phyloP scores from a whole-genome alignment of 2,329 filamentous ascomycete species.

The Fusarium dlaminii region DNA sequence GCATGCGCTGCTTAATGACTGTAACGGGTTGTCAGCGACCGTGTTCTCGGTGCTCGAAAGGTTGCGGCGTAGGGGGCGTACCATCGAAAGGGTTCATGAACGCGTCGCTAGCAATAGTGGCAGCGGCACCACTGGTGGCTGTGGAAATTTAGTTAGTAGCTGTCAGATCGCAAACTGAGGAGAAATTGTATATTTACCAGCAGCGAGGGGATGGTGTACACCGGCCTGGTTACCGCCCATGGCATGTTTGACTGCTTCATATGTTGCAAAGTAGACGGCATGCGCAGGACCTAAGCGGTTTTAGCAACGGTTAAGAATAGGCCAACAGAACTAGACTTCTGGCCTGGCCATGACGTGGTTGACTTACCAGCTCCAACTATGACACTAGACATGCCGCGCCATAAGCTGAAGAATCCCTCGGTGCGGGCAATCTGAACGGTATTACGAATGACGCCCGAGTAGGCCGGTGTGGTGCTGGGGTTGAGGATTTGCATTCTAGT shows the following conservation, averaged over 20 bases:
- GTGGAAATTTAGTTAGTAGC: slow-evolving; percentile 27
- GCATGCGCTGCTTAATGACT: slow-evolving; percentile 99
- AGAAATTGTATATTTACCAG: slow-evolving; percentile 66
- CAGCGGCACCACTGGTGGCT: slow-evolving; percentile 93
- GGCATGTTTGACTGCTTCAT: slow-evolving; percentile 94
- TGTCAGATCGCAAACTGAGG: background rate
- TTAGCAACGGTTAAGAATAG: slow-evolving; percentile 9
- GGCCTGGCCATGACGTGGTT: background rate
- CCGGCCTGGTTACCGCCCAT: slow-evolving; percentile 92
- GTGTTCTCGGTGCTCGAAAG: background rate
- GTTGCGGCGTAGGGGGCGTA: slow-evolving; percentile 59
- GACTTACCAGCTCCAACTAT: slow-evolving; percentile 88
- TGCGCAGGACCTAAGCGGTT: slow-evolving; percentile 83
- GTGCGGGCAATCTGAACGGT: slow-evolving; percentile 90
- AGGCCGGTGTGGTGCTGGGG: slow-evolving; percentile 80
- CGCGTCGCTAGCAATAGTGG: slow-evolving; percentile 96
- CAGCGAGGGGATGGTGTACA: slow-evolving; percentile 91
- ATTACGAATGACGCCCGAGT: slow-evolving; percentile 90
- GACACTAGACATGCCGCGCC: slow-evolving; percentile 96
- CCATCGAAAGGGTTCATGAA: slow-evolving; percentile 99
- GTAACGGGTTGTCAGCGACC: slow-evolving; percentile 15
- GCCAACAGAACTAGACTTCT: slow-evolving; percentile 33
- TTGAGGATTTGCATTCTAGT: slow-evolving; percentile 98
- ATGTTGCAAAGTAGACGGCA: slow-evolving; percentile 97
- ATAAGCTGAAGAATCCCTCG: slow-evolving; percentile 90